These are phyloP conservation scores for Cinnamomum chago DNA, from an alignment of 164 flowering plant species.

Conservation along the genomic window DNA sequence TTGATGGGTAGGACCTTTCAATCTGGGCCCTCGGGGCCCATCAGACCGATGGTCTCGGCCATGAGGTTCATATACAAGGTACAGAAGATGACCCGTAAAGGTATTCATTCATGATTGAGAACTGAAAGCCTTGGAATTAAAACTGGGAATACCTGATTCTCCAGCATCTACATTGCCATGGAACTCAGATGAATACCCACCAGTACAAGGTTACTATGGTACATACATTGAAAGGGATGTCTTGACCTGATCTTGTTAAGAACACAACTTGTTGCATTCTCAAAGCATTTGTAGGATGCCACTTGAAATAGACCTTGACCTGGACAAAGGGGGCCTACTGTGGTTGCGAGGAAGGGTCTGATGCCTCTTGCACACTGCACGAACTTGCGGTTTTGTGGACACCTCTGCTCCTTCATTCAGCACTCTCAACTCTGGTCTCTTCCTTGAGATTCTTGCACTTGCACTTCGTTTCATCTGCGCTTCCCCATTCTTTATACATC, in stretches of 20 bases:
- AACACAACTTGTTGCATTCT: conserved; percentile 16
- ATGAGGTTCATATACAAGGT: too few relatives aligned
- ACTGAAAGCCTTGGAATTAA: too few relatives aligned
- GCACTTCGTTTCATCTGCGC: conserved; percentile 19
- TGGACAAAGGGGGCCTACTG: neutral
- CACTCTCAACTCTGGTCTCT: conserved; percentile 25
- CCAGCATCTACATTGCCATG: too few relatives aligned
- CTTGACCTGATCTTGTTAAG: neutral
- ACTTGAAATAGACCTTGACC: neutral
- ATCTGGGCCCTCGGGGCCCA: too few relatives aligned
- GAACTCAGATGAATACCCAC: too few relatives aligned
- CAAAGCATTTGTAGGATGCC: conserved; percentile 20
- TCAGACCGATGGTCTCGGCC: too few relatives aligned
- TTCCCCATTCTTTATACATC: conserved; percentile 27
- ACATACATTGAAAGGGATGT: too few relatives aligned
- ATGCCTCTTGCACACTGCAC: conserved; percentile 47
- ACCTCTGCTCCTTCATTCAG: conserved; percentile 9
- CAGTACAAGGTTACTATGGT: too few relatives aligned
- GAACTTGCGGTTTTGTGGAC: conserved; percentile 23
- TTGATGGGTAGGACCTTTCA: too few relatives aligned
- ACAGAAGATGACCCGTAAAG: too few relatives aligned
- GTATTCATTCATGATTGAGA: too few relatives aligned
- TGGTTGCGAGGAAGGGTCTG: conserved; percentile 27
- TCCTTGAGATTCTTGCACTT: conserved; percentile 26
- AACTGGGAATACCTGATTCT: too few relatives aligned